These are phyloP conservation scores for Periglandula ipomoeae DNA, from an alignment of 2,329 filamentous ascomycete species.

Conservation along the genomic window DNA sequence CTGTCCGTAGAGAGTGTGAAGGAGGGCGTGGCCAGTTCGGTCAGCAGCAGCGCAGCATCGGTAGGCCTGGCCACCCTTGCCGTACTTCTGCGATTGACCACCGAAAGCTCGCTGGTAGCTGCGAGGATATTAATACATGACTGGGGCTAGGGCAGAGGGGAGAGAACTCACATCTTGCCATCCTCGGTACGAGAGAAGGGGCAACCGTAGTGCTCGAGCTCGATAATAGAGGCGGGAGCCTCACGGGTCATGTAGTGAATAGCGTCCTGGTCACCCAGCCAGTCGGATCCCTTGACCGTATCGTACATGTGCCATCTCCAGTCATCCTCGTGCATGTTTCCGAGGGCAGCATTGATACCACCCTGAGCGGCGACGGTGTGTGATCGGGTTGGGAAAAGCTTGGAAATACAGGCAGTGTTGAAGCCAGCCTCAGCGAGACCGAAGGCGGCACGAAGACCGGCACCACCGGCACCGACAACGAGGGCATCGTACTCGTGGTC, in stretches of 20 bases:
- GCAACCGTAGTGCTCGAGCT: slow-evolving; percentile 95
- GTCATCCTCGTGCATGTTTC: slow-evolving; percentile 97
- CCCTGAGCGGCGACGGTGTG: slow-evolving; percentile 78
- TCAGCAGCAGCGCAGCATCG: slow-evolving; percentile 94
- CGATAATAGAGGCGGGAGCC: slow-evolving; percentile 82
- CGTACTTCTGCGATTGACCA: slow-evolving; percentile 90
- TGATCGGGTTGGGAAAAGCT: slow-evolving; percentile 77
- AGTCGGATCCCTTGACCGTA: slow-evolving; percentile 95
- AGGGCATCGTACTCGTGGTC: slow-evolving; percentile 99
- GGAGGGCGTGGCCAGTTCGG: slow-evolving; percentile 90
- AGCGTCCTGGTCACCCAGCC: slow-evolving; percentile 93
- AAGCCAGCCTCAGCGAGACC: slow-evolving; percentile 82
- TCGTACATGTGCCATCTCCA: slow-evolving; percentile 99
- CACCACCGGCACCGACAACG: slow-evolving; percentile 78
- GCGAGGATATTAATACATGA: background rate
- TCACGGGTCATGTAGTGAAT: slow-evolving; percentile 99
- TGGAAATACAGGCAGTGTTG: slow-evolving; percentile 81
- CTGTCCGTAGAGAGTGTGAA: slow-evolving; percentile 97
- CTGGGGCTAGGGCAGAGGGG: too few relatives aligned
- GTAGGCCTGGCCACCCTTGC: slow-evolving; percentile 97
- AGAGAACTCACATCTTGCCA: slow-evolving; percentile 69
- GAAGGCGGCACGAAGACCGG: slow-evolving; percentile 74
- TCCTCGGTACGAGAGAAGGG: slow-evolving; percentile 95
- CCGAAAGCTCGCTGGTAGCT: slow-evolving; percentile 97
- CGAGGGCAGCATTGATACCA: slow-evolving; percentile 80